Conservation (phyloP, 75 land plant species). For the Pseudotsuga menziesii region DNA sequence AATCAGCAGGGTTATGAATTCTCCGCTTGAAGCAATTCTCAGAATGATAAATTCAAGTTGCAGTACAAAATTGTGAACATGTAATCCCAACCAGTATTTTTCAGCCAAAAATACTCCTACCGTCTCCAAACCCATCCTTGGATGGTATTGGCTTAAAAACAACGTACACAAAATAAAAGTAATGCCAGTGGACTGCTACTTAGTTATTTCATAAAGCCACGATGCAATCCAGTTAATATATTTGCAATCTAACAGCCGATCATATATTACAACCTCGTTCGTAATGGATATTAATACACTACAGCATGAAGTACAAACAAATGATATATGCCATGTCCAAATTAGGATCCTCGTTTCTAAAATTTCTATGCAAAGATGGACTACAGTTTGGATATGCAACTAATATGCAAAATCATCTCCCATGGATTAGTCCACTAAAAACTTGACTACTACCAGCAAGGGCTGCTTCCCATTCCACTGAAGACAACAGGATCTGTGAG, state of each 20-base stretch:
- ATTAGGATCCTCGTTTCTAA: background rate
- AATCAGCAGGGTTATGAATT: too few species aligned
- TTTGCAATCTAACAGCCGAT: background rate
- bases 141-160: too few species aligned
- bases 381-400: background rate
- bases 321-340: background rate
- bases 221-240: background rate
- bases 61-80: too few species aligned
- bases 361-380: background rate
- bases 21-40: too few species aligned
- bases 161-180: too few species aligned
- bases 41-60: too few species aligned
- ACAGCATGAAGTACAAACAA: background rate
- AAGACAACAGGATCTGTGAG: conserved; percentile 69
- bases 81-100: too few species aligned
- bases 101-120: too few species aligned
- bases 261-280: background rate
- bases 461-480: conserved; percentile 88
- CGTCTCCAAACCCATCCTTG: too few species aligned
- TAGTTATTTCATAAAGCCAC: background rate
- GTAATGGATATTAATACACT: background rate
- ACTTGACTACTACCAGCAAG: conserved; percentile 87
- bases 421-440: conserved; percentile 87
- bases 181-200: background rate
- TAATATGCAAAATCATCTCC: conserved; percentile 48